phyloP scores from a whole-genome alignment of 805 yeast genomes.

The Starmerella vaccinii region DNA sequence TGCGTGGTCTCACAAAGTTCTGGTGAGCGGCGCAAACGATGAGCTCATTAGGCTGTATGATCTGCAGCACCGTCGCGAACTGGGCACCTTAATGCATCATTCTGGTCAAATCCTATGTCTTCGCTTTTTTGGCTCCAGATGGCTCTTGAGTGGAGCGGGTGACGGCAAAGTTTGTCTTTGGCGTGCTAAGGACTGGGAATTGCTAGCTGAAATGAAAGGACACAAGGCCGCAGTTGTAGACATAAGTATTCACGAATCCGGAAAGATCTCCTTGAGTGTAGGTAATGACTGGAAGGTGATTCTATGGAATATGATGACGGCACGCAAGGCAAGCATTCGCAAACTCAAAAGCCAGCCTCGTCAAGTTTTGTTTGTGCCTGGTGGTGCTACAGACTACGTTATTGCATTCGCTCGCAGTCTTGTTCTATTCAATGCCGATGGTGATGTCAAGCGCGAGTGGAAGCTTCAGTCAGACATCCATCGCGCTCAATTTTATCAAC shows the following conservation, averaged over 20 bases:
- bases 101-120: conserved; percentile 77
- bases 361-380: conserved; percentile 43
- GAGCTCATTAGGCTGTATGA: conserved; percentile 93
- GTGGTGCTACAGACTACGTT: conserved; percentile 58
- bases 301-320: conserved; percentile 95
- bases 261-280: conserved; percentile 81
- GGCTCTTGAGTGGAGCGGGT: conserved; percentile 85
- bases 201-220: conserved; percentile 77
- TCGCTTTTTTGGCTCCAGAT: conserved; percentile 49
- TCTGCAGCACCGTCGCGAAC: conserved; percentile 82
- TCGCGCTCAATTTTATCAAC: conserved; percentile 49
- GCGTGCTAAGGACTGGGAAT: conserved; percentile 97
- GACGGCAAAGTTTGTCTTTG: conserved; percentile 85
- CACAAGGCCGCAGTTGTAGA: conserved; percentile 78
- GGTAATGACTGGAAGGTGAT: conserved; percentile 75
- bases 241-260: conserved; percentile 79
- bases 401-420: conserved; percentile 49
- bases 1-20: conserved; percentile 70
- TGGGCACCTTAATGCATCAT: conserved; percentile 83
- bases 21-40: conserved; percentile 91
- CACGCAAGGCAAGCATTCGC: conserved; percentile 77
- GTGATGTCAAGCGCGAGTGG: conserved; percentile 35
- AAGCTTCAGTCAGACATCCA: conserved; percentile 46
- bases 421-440: conserved; percentile 37
- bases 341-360: conserved; percentile 34